phyloP scores from a whole-genome alignment of 78 protist species.

The slime mould (Dictyostelium discoideum) region DNA sequence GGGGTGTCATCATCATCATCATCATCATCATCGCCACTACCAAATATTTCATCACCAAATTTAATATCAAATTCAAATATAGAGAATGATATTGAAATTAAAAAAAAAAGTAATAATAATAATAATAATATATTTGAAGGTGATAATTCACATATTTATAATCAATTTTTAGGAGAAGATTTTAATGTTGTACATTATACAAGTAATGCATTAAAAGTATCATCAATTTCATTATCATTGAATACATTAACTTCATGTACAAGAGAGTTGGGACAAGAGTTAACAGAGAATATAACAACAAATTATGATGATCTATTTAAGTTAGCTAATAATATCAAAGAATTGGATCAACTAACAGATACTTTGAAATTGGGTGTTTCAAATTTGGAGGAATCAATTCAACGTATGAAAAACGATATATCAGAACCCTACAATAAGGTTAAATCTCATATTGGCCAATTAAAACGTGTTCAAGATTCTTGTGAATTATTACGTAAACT shows the following conservation, averaged over 20 bases:
- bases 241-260: conserved; percentile 23
- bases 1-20: no score
- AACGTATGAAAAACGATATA: conserved; percentile 52
- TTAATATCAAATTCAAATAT: not conserved
- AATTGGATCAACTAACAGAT: conserved; percentile 41
- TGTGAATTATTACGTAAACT: conserved; percentile 69
- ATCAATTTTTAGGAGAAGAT: conserved; percentile 48
- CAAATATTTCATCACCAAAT: not conserved
- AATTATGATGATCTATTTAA: conserved; percentile 67
- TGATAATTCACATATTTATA: conserved; percentile 15
- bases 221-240: conserved; percentile 46
- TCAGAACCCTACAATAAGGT: conserved; percentile 52
- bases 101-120: not conserved
- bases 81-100: not conserved
- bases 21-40: not conserved
- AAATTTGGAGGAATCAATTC: conserved; percentile 31
- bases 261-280: conserved; percentile 41
- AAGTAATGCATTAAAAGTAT: conserved; percentile 68
- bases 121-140: conserved; percentile 23
- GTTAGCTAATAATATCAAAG: conserved; percentile 52
- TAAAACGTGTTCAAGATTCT: conserved; percentile 61
- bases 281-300: conserved; percentile 20
- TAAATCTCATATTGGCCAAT: conserved; percentile 29
- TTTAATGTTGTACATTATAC: conserved; percentile 64
- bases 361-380: conserved; percentile 14